Base-by-base conservation (phyloP, 345 rosid genomes). In the Microcos paniculata region DNA sequence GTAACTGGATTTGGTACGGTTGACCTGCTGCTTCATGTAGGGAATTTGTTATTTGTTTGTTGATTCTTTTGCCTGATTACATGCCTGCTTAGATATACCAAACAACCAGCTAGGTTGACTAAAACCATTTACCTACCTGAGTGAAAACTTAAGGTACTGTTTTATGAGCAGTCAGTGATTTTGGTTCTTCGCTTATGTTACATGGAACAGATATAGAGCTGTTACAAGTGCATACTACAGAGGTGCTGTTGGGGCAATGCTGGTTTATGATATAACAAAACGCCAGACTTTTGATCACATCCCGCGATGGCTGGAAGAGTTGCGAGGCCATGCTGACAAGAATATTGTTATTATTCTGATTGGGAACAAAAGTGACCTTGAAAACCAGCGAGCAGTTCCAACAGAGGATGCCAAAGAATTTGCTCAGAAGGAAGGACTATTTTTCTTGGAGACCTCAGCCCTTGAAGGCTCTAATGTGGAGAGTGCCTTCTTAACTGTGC, bases 211-310 rank as follows among this genome's bases (percentile, higher is more conserved):
- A 63, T 91, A 91, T 74, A 87, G 95, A 82, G 95, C 97, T 1
- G 97, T 92, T 42, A 92, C 97, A 30, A 92, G 95, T 71, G 95
- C 97, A 46, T 90, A 89, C 72, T 92, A 92, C 73, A 85, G 97
- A 74, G 97, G 97, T 46, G 95, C 97, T 40, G 93, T 92, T n/a
- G 97, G 97, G 57, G 97, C 97, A 33, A 90, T 92, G 92, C 80
- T 92, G 61, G 95, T 92, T 33, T 92, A 88, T 1, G 97, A 92
- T 71, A 87, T 90, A 61, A 84, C 91, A 6, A 92, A 90, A 57
- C 90, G 90, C 0, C 91, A 88, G 67, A 88, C 93, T 55, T 92
- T 92, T 51, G 97, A 92, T 23, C 97, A 92, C 82, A 92, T 92
- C 71, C 91, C 94, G 8, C 90, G 95, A 21, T 90, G 95, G 97